These are phyloP conservation scores for Adansonia digitata DNA, from an alignment of 345 rosid genomes.

Conservation along the genomic window DNA sequence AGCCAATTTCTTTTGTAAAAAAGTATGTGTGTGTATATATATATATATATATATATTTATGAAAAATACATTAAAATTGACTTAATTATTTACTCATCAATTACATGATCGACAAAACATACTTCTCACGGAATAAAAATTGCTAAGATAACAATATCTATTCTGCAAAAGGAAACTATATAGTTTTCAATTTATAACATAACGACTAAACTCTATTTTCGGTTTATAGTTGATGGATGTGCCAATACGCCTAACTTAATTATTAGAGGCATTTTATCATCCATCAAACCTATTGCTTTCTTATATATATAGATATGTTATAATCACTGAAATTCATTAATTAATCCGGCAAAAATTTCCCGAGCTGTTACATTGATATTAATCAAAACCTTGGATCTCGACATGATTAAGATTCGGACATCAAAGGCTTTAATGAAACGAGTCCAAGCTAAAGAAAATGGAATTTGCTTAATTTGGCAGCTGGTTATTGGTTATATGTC, in stretches of 20 bases:
- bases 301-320: too few relatives aligned
- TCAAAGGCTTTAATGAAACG: neutral
- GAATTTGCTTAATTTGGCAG: neutral
- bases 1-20: neutral
- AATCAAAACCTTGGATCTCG: neutral
- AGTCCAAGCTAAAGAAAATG: neutral
- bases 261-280: neutral
- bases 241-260: neutral
- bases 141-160: too few relatives aligned
- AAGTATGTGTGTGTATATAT: neutral
- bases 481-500: neutral
- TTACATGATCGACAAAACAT: neutral
- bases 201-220: neutral
- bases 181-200: neutral
- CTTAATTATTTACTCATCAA: neutral
- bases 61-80: neutral
- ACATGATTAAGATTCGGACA: neutral
- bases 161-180: neutral
- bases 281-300: conserved; percentile 4
- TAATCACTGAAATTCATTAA: neutral
- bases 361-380: neutral
- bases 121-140: neutral
- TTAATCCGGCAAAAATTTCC: neutral
- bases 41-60: too few relatives aligned
- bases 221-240: neutral